Conservation (phyloP, 768 basidiomycete species). For the Lactarius evosmus region DNA sequence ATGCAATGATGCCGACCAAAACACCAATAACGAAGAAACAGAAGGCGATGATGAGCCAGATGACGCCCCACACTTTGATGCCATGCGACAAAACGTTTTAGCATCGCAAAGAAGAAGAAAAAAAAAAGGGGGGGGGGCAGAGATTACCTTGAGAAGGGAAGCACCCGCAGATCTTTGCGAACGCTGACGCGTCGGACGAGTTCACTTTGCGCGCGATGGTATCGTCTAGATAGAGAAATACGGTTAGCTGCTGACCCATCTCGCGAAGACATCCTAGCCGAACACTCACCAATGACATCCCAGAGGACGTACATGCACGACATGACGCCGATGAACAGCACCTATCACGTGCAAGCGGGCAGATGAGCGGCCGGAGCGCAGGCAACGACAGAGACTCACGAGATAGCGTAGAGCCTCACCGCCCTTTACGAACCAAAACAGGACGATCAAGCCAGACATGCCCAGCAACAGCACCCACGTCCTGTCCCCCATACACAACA, state of each 20-base stretch:
- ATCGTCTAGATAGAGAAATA: slow-evolving; percentile 54
- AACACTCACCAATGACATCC: slow-evolving; percentile 72
- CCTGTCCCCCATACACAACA: slow-evolving; percentile 37
- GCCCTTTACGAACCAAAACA: slow-evolving; percentile 81
- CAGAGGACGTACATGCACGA: slow-evolving; percentile 83
- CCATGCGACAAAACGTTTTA: not conserved
- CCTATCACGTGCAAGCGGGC: slow-evolving; percentile 37
- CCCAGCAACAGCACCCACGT: slow-evolving; percentile 77
- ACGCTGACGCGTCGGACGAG: slow-evolving; percentile 81
- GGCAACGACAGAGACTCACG: slow-evolving; percentile 41
- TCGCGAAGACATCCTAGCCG: not conserved
- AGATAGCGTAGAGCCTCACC: slow-evolving; percentile 75
- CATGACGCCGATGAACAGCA: slow-evolving; percentile 85
- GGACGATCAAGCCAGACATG: slow-evolving; percentile 73
- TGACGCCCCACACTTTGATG: slow-evolving; percentile 76
- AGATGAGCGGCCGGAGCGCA: not conserved
- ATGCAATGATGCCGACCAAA: slow-evolving; percentile 72
- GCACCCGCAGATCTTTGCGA: slow-evolving; percentile 82
- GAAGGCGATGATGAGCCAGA: slow-evolving; percentile 79
- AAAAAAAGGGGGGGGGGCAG: not conserved
- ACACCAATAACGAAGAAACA: slow-evolving; percentile 72
- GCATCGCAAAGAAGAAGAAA: not conserved
- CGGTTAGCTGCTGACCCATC: not conserved
- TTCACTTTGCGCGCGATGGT: slow-evolving; percentile 83
- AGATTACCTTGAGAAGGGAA: slow-evolving; percentile 70